Percentiles rank a stretch among this genome's conserved stretches.
Evolutionary conservation across 2,329 filamentous ascomycete genomes (phyloP).

Genomic region (Calonectria pauciramosa): DNA sequence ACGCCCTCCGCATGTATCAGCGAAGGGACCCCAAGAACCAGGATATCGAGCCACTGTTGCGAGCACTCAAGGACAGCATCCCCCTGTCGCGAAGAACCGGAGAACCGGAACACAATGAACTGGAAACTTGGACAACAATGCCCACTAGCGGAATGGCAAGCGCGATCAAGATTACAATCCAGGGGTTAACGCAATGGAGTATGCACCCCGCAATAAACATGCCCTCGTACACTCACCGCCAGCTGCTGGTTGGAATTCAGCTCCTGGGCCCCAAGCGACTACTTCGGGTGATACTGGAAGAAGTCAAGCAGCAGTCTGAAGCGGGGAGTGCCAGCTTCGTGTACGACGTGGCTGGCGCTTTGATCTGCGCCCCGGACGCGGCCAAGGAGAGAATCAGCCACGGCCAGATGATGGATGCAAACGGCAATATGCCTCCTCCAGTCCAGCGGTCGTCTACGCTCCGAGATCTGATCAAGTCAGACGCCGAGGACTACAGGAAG

Average conservation of each 20-base stretch:
- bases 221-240: conserved; percentile 79
- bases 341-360: conserved; percentile 77
- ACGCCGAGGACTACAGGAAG: conserved; percentile 70
- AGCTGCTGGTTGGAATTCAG: conserved; percentile 72
- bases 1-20: conserved; percentile 76
- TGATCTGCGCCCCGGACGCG: conserved; percentile 77
- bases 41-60: conserved; percentile 77
- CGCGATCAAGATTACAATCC: conserved; percentile 72
- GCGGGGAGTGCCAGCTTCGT: conserved; percentile 71
- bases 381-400: conserved; percentile 57
- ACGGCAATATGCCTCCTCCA: conserved; percentile 52
- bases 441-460: conserved; percentile 68
- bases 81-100: conserved; percentile 72
- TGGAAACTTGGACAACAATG: conserved; percentile 76
- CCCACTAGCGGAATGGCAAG: conserved; percentile 68
- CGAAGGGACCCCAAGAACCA: conserved; percentile 76
- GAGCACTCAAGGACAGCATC: conserved; percentile 73
- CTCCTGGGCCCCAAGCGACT: conserved; percentile 74
- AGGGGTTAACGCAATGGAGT: conserved; percentile 77
- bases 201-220: conserved; percentile 68
- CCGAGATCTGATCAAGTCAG: conserved; percentile 70
- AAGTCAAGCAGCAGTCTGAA: conserved; percentile 74
- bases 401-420: conserved; percentile 49
- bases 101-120: conserved; percentile 73
- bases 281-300: conserved; percentile 74